phyloP scores from a whole-genome alignment of 768 basidiomycete species.

The Amanita inopinata region DNA sequence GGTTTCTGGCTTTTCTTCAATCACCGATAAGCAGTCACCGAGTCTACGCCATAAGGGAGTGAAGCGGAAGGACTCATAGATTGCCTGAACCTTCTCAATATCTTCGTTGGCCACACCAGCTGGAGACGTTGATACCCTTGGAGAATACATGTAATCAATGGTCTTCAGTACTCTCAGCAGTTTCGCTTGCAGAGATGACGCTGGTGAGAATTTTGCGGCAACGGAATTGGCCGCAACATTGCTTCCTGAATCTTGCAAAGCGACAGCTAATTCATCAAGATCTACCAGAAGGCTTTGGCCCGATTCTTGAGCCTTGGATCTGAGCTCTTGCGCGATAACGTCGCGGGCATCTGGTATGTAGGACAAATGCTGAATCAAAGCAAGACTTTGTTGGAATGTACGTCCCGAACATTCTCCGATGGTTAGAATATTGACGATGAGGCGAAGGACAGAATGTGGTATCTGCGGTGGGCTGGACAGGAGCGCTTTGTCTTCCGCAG shows the following conservation, averaged over 20 bases:
- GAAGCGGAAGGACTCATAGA: slow-evolving; percentile 90
- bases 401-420: slow-evolving; percentile 91
- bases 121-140: slow-evolving; percentile 31
- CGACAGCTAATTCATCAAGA: slow-evolving; percentile 63
- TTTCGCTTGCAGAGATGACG: slow-evolving; percentile 95
- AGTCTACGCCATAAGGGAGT: slow-evolving; percentile 81
- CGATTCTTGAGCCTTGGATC: slow-evolving; percentile 78
- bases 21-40: slow-evolving; percentile 78
- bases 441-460: slow-evolving; percentile 72
- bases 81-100: slow-evolving; percentile 73
- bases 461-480: slow-evolving; percentile 75
- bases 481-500: slow-evolving; percentile 38
- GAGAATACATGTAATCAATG: slow-evolving; percentile 92
- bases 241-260: slow-evolving; percentile 45
- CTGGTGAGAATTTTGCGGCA: slow-evolving; percentile 85
- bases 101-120: slow-evolving; percentile 36
- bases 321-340: slow-evolving; percentile 82
- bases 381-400: slow-evolving; percentile 91
- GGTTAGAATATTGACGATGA: slow-evolving; percentile 96
- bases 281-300: slow-evolving; percentile 68
- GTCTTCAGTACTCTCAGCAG: slow-evolving; percentile 92
- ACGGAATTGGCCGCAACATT: slow-evolving; percentile 57
- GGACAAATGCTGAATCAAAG: slow-evolving; percentile 88
- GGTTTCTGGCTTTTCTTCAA: slow-evolving; percentile 71
- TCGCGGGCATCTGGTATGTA: slow-evolving; percentile 83